Conservation (phyloP, 805 yeast genomes). For the Candida dajiaensis region DNA sequence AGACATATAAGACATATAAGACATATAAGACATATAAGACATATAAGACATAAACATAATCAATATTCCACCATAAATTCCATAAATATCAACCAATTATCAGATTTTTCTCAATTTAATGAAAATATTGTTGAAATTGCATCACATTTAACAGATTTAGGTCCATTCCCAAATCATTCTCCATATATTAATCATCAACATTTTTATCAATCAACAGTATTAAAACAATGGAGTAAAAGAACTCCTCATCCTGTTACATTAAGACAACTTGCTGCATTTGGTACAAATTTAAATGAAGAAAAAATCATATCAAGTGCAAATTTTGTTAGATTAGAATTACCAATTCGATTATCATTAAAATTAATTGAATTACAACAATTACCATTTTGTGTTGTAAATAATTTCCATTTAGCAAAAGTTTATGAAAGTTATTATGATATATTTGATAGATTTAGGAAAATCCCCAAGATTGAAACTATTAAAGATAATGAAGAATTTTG, state of each 20-base stretch:
- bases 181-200: slow-evolving; percentile 59
- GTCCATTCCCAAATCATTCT: slow-evolving; percentile 36
- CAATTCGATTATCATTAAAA: slow-evolving; percentile 77
- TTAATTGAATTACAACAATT: slow-evolving; percentile 72
- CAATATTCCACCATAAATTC: no score
- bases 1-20: no score
- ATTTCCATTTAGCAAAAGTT: slow-evolving; percentile 79
- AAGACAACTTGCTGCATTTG: slow-evolving; percentile 87
- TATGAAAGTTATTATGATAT: slow-evolving; percentile 86
- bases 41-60: no score
- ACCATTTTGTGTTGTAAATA: slow-evolving; percentile 80
- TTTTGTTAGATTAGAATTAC: slow-evolving; percentile 80
- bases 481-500: slow-evolving; percentile 77
- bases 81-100: slow-evolving; percentile 10
- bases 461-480: slow-evolving; percentile 58
- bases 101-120: slow-evolving; percentile 32
- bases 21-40: no score
- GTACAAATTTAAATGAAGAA: slow-evolving; percentile 67
- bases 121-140: slow-evolving; percentile 28
- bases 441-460: slow-evolving; percentile 77
- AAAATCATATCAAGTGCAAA: slow-evolving; percentile 81
- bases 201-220: slow-evolving; percentile 75
- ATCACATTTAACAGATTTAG: slow-evolving; percentile 29
- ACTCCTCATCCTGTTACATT: slow-evolving; percentile 86
- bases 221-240: slow-evolving; percentile 55